Base-by-base conservation (phyloP, 2,329 filamentous ascomycete species). In the Sporothrix curviconia region DNA sequence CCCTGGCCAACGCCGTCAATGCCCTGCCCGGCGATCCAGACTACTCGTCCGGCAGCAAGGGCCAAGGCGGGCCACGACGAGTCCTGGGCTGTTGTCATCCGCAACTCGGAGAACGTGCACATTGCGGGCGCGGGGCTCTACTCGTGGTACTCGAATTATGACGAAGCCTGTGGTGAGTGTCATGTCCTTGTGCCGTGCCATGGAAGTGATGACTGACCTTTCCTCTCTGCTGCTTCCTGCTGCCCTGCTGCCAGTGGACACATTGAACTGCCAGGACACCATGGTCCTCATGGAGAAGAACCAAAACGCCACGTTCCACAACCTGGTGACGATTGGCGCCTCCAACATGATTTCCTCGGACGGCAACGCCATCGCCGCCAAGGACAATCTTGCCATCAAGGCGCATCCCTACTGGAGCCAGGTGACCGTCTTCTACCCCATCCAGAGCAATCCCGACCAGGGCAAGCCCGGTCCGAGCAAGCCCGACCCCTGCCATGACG, bases 281-380 rank as follows among this genome's bases (percentile, higher is more conserved):
- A 54, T 68, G 15, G 34, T 63, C 30, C 47, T 57, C 1, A 37
- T 68, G 6, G 43, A 66, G 1, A 8, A 57, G 7, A 69, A 69
- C 49, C 53, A 55, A 40, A 60, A 15, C 64, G 64, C 52, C 57
- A 66, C 17, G 62, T 60, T 6, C 56, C 67, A 43, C 55, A 66
- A 34, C 62, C 70, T 71, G 19, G 59, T 71, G 9, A 67, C 66
- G 8, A 70, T 70, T 8, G 68, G 70, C 3, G 62, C 68, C 25
- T 66, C 65, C 55, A 65, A 70, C 53, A 66, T 66, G 60, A 58
- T 60, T 4, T 60, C 65, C 7, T 60, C 61, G 28, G 63, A 69
- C 46, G 66, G 66, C 15, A 56, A 64, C 25, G 62, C 56, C 11
- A 64, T 71, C 44, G 5, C 22, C 11, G 66, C 69, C 8, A 37